Conservation (phyloP, 106 monocot genomes). For the Acorus calamus region DNA sequence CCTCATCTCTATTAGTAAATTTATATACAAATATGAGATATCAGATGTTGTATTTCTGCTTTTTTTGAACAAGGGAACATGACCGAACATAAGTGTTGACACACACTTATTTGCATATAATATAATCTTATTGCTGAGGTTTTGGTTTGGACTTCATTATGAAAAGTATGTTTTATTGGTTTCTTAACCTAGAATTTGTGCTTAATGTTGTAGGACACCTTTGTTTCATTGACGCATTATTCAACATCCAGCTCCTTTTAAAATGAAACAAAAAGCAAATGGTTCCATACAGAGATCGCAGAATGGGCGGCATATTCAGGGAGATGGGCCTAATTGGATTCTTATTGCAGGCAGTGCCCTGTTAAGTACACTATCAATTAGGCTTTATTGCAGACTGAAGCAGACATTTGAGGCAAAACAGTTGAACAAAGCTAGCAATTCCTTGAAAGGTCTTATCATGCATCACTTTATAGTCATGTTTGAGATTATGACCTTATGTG, state of each 20-base stretch:
- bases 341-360: constrained; percentile 75
- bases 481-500: not conserved
- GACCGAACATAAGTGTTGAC: no score
- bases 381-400: constrained; percentile 65
- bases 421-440: constrained; percentile 10
- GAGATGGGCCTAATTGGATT: constrained; percentile 71
- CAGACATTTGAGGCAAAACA: constrained; percentile 40
- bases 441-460: constrained; percentile 27
- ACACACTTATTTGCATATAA: no score
- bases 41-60: no score
- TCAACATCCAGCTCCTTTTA: constrained; percentile 10
- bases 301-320: constrained; percentile 29
- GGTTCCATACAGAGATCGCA: constrained; percentile 26
- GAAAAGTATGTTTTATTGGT: no score
- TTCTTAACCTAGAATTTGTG: no score
- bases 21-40: no score
- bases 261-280: constrained; percentile 49
- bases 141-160: no score
- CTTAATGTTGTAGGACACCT: no score
- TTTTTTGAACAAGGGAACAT: no score
- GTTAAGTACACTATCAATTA: constrained; percentile 61
- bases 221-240: not conserved
- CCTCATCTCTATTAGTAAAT: no score
- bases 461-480: constrained; percentile 1
- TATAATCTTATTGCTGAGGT: no score